phyloP scores from a whole-genome alignment of 805 yeast genomes.

The Cyberlindnera maclurae region DNA sequence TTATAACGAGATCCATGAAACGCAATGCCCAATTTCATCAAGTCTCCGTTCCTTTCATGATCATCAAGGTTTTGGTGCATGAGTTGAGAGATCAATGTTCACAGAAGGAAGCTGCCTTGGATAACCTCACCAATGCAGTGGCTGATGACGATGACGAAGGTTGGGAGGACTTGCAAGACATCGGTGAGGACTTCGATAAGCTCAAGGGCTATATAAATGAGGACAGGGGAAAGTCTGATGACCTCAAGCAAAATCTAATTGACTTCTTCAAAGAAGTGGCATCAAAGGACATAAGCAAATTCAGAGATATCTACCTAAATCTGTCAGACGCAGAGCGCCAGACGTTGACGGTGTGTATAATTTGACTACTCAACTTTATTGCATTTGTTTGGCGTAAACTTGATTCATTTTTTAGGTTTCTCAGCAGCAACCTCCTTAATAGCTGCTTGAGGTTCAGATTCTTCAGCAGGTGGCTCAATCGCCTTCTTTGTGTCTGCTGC shows the following conservation, averaged over 20 bases:
- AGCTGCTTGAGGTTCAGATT: not conserved
- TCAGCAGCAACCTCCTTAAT: not conserved
- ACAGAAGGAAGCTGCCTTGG: slow-evolving; percentile 7
- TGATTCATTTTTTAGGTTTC: not conserved
- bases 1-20: slow-evolving; percentile 82
- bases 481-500: slow-evolving; percentile 10
- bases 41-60: slow-evolving; percentile 64
- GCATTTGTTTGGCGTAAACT: too few species aligned
- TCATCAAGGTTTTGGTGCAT: slow-evolving; percentile 58
- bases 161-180: slow-evolving; percentile 74
- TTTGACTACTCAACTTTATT: not conserved
- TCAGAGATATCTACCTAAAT: slow-evolving; percentile 41
- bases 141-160: slow-evolving; percentile 54
- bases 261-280: slow-evolving; percentile 42
- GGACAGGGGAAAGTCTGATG: slow-evolving; percentile 15
- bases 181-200: slow-evolving; percentile 58
- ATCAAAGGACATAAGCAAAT: slow-evolving; percentile 39
- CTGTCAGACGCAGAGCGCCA: slow-evolving; percentile 47
- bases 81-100: slow-evolving; percentile 60
- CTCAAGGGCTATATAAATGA: slow-evolving; percentile 48
- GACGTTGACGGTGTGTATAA: slow-evolving; percentile 34
- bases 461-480: slow-evolving; percentile 10
- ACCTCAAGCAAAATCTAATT: slow-evolving; percentile 32
- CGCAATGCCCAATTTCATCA: slow-evolving; percentile 44
- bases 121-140: slow-evolving; percentile 51